A percentile compares a stretch with the other conserved stretches of the same genome.
Conservation (phyloP, 1,139 yeast genomes). For the Hanseniaspora uvarum region DNA sequence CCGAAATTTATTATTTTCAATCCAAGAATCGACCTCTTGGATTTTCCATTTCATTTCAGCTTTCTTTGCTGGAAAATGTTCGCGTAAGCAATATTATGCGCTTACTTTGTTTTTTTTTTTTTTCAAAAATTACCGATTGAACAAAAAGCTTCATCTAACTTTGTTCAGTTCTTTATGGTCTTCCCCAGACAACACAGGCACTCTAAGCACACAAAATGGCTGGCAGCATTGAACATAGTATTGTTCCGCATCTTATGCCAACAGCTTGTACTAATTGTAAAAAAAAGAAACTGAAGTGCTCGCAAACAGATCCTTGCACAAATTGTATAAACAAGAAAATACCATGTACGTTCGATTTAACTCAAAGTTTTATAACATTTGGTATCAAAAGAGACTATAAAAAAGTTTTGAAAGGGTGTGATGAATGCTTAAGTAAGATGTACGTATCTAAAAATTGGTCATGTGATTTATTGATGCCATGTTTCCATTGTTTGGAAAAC, state of each 20-base stretch:
- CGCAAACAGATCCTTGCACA: slow-evolving; percentile 7
- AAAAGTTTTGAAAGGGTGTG: slow-evolving; percentile 11
- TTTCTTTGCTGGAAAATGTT: too few relatives aligned
- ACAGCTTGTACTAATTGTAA: slow-evolving; percentile 7
- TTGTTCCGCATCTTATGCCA: slow-evolving; percentile 8
- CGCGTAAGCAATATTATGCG: too few relatives aligned
- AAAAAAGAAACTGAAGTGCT: slow-evolving; percentile 7
- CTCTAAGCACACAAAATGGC: neutral
- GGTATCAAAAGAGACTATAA: slow-evolving; percentile 9
- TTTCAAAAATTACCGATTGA: too few relatives aligned
- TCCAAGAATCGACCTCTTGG: too few relatives aligned
- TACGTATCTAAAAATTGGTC: slow-evolving; percentile 23
- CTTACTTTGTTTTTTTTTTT: neutral
- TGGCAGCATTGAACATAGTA: neutral
- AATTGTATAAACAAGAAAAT: slow-evolving; percentile 5
- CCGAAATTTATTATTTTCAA: too few relatives aligned
- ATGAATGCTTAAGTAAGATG: slow-evolving; percentile 12
- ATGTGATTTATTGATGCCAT: slow-evolving; percentile 30
- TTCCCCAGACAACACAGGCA: neutral
- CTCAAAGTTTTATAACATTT: slow-evolving; percentile 3
- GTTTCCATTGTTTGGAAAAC: slow-evolving; percentile 28
- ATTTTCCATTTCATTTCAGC: too few relatives aligned
- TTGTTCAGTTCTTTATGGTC: neutral
- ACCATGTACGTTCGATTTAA: slow-evolving; percentile 7
- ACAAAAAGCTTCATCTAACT: too few relatives aligned